Base-by-base conservation (phyloP, 2,329 filamentous ascomycete species). In the Scedosporium aurantiacum region DNA sequence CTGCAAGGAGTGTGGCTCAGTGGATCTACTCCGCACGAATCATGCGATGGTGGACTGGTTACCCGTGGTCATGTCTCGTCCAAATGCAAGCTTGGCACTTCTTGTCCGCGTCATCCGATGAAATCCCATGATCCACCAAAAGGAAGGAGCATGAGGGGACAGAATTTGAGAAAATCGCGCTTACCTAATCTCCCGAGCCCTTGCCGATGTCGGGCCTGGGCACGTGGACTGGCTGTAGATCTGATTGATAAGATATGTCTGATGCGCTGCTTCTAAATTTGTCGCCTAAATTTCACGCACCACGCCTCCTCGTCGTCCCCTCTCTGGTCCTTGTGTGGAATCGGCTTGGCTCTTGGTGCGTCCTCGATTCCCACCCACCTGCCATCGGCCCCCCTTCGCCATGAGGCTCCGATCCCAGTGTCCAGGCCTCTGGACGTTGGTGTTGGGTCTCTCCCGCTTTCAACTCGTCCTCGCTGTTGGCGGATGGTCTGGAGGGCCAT, bases 221-320 rank as follows among this genome's bases (percentile, higher is more conserved):
- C 50, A 54, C 50, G 50, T 54, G 54, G 23, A 40, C 16, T 27
- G 14, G 54, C 16, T 16, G n/a, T n/a, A 57, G 54, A 57, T 57
- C 54, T 37, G 54, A 57, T 57, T 57, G 54, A 57, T 57, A 57
- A 57, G 54, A 57, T 57, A 57, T 3, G 16, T n/a, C 27, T 16
- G 16, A n/a, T 27, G 54, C 27, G 2, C 54, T 23, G 27, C 27
- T 40, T 7, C 54, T 25, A 54, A 27, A 23, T 57, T 57, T n/a
- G 27, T 57, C 54, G 23, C 27, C 54, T 12, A 57, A 47, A 47
- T 47, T 47, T 47, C 18, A 47, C 50, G 50, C 18, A 21, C n/a
- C 6, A 54, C 18, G 18, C 18, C 12, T 27, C 50, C 12, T 37
- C 8, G 27, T 25, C 25, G 14, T 32, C 25, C 54, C 16, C 54